These are phyloP conservation scores for Biscogniauxia mediterranea DNA, from an alignment of 2,329 filamentous ascomycete species.

Conservation along the genomic window DNA sequence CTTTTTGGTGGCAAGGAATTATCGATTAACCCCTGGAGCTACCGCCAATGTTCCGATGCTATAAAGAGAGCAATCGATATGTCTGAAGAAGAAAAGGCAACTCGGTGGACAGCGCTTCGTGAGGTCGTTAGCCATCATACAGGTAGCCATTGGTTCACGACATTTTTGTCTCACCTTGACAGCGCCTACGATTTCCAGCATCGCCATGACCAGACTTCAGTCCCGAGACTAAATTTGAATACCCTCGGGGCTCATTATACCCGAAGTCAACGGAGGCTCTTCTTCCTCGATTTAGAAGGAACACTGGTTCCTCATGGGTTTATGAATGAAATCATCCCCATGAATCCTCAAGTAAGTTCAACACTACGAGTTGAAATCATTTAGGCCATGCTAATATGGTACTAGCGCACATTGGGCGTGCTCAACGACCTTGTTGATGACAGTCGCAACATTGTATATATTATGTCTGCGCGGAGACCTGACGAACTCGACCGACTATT, in stretches of 20 bases:
- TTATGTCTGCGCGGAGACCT: constrained; percentile 87
- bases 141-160: constrained; percentile 81
- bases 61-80: constrained; percentile 84
- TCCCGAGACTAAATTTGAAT: constrained; percentile 76
- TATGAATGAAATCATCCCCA: constrained; percentile 78
- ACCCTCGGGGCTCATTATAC: constrained; percentile 66
- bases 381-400: constrained; percentile 8
- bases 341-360: constrained; percentile 64
- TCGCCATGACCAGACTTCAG: constrained; percentile 77
- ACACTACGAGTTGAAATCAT: not conserved
- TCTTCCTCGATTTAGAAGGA: constrained; percentile 92
- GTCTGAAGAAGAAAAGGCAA: constrained; percentile 68
- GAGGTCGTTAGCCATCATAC: constrained; percentile 76
- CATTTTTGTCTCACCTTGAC: constrained; percentile 68
- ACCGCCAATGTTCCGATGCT: constrained; percentile 80
- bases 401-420: constrained; percentile 73
- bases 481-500: constrained; percentile 88
- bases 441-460: constrained; percentile 80
- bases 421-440: constrained; percentile 80
- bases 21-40: constrained; percentile 93
- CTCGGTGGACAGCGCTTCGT: constrained; percentile 72
- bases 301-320: constrained; percentile 87
- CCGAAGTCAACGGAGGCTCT: constrained; percentile 66
- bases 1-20: constrained; percentile 80
- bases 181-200: constrained; percentile 82